These are phyloP conservation scores for Penicillium cinerascens DNA, from an alignment of 495 filamentous ascomycete genomes.

Conservation along the genomic window DNA sequence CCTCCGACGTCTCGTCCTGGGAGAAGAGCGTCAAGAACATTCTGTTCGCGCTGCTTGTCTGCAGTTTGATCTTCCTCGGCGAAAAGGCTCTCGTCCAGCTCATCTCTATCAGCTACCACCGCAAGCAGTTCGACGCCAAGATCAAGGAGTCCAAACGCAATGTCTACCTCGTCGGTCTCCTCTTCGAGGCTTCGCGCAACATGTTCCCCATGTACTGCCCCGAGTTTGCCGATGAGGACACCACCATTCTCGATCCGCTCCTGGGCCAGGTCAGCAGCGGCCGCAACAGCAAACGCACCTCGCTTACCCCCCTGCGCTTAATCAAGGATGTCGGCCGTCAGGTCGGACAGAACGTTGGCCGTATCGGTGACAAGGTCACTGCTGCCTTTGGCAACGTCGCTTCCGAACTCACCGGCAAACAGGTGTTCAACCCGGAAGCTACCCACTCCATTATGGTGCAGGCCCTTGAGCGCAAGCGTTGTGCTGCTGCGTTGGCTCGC, in stretches of 20 bases:
- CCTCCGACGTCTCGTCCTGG: constrained; percentile 47
- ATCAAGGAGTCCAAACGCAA: constrained; percentile 89
- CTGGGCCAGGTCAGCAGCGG: constrained; percentile 19
- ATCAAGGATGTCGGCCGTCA: constrained; percentile 51
- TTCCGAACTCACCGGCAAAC: constrained; percentile 88
- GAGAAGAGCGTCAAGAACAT: constrained; percentile 63
- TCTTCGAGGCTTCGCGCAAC: constrained; percentile 84
- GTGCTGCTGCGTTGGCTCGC: constrained; percentile 82
- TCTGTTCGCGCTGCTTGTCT: constrained; percentile 72
- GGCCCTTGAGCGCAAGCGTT: constrained; percentile 76
- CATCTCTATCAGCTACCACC: constrained; percentile 92
- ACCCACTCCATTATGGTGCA: constrained; percentile 85
- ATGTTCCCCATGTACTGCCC: constrained; percentile 89
- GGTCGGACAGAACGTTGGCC: constrained; percentile 62
- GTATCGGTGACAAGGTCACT: constrained; percentile 86
- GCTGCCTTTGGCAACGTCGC: constrained; percentile 92
- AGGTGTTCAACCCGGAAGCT: constrained; percentile 85
- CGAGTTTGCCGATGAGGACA: constrained; percentile 89
- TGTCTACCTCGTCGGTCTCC: constrained; percentile 68
- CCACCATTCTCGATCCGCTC: constrained; percentile 80
- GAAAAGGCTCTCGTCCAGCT: constrained; percentile 87
- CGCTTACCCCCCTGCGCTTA: constrained; percentile 70
- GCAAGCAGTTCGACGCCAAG: constrained; percentile 81
- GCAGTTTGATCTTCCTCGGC: constrained; percentile 68
- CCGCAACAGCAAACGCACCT: constrained; percentile 43